A percentile compares a stretch with the other conserved stretches of the same genome.
phyloP scores from a whole-genome alignment of 495 filamentous ascomycete genomes.

The Darksidea phi region DNA sequence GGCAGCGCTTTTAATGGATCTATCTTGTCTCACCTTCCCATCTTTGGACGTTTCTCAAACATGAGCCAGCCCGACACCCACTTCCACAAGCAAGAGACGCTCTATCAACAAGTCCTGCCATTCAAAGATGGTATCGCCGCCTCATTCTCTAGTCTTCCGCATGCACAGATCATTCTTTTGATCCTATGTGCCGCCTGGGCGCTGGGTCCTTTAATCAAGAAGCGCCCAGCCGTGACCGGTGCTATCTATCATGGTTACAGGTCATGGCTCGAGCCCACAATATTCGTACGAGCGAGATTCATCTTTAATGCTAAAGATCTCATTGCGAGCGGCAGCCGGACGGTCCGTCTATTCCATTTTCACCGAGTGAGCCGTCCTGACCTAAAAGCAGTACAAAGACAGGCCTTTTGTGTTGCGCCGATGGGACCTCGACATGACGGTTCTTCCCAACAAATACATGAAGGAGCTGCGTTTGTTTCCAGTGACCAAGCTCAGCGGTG shows the following conservation, averaged over 20 bases:
- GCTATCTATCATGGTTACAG: constrained; percentile 12
- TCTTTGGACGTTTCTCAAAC: background rate
- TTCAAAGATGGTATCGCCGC: background rate
- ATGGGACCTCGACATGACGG: constrained; percentile 10
- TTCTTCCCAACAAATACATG: constrained; percentile 16
- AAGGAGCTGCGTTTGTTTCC: constrained; percentile 12
- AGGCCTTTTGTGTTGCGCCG: constrained; percentile 7
- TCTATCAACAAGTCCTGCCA: constrained; percentile 11
- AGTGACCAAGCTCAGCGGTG: constrained; percentile 8
- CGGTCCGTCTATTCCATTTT: background rate
- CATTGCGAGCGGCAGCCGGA: constrained; percentile 2
- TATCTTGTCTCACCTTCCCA: constrained; percentile 7
- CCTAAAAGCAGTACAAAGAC: constrained; percentile 3
- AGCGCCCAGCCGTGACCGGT: background rate
- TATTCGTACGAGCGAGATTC: constrained; percentile 2
- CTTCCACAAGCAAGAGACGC: constrained; percentile 6
- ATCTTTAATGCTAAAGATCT: constrained; percentile 6
- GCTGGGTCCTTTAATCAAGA: background rate
- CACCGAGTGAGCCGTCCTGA: background rate
- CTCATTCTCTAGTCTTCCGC: background rate
- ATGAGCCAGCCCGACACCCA: constrained; percentile 14
- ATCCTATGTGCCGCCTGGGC: background rate
- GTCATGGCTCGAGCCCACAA: constrained; percentile 11
- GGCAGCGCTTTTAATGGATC: constrained; percentile 1
- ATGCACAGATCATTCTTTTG: constrained; percentile 5